Evolutionary conservation across 1,139 yeast species (phyloP).

Genomic region (Hanseniaspora gamundiae): DNA sequence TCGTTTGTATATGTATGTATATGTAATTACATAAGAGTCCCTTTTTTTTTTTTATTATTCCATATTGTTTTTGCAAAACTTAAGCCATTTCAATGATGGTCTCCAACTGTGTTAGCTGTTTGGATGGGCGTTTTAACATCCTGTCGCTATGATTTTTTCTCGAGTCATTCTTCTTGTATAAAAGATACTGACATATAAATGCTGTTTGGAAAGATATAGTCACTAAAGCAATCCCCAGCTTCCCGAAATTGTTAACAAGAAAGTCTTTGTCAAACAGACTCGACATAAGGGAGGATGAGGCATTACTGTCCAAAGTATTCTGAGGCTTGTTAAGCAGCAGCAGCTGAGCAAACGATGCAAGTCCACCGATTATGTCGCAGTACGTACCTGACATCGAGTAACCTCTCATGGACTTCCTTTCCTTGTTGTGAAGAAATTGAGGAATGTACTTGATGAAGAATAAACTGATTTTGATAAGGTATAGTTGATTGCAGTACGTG

Average conservation of each 20-base stretch:
- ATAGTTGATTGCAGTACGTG: constrained; percentile 8
- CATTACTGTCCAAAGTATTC: constrained; percentile 9
- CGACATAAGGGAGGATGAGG: background rate
- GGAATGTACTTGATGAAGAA: constrained; percentile 51
- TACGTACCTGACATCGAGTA: constrained; percentile 40
- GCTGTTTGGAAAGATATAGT: constrained; percentile 20
- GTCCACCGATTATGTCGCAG: constrained; percentile 44
- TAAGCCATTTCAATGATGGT: background rate
- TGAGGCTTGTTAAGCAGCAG: constrained; percentile 15
- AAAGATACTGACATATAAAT: constrained; percentile 16
- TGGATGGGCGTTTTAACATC: background rate
- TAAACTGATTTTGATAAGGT: constrained; percentile 37
- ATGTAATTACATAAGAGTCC: background rate
- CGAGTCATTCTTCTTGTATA: background rate
- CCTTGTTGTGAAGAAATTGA: constrained; percentile 41
- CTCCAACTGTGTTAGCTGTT: background rate
- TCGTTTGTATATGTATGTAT: no score
- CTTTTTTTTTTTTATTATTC: background rate
- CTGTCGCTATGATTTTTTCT: background rate
- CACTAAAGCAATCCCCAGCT: constrained; percentile 23
- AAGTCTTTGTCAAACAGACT: constrained; percentile 13
- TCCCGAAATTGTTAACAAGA: constrained; percentile 22
- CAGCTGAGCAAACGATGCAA: constrained; percentile 38
- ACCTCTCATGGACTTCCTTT: constrained; percentile 44
- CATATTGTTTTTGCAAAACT: no score